Conservation (phyloP, 2,329 filamentous ascomycete species). For the Aspergillus novoparasiticus region DNA sequence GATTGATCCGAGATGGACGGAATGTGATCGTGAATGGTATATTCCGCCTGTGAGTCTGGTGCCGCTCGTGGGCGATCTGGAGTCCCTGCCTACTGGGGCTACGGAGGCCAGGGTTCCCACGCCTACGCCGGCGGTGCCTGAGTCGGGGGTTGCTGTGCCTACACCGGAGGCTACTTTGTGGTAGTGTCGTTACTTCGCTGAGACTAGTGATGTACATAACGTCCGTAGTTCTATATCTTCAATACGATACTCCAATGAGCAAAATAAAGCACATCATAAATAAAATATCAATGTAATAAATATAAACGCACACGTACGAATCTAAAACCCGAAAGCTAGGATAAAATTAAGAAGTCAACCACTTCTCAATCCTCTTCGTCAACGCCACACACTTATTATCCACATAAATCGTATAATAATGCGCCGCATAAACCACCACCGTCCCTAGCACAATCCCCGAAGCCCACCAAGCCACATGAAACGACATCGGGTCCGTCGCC, state of each 20-base stretch:
- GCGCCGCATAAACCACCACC: conserved; percentile 14
- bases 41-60: conserved; percentile 26
- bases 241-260: too few species aligned
- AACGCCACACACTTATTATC: conserved; percentile 23
- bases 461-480: conserved; percentile 20
- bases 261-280: too few species aligned
- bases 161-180: background rate
- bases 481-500: conserved; percentile 10
- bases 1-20: conserved; percentile 23
- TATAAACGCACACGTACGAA: too few species aligned
- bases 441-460: conserved; percentile 18
- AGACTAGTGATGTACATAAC: too few species aligned
- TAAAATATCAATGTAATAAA: too few species aligned
- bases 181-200: background rate
- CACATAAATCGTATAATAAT: conserved; percentile 25
- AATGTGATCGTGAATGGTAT: conserved; percentile 24
- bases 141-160: background rate
- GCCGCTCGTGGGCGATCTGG: conserved; percentile 3
- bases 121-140: background rate
- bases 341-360: conserved; percentile 2
- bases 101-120: background rate
- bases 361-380: conserved; percentile 21
- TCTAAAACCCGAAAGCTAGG: too few species aligned
- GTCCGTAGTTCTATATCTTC: too few species aligned
- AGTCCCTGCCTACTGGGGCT: background rate